These are phyloP conservation scores for Dioscorea alata DNA, from an alignment of 106 monocot genomes.

Conservation along the genomic window DNA sequence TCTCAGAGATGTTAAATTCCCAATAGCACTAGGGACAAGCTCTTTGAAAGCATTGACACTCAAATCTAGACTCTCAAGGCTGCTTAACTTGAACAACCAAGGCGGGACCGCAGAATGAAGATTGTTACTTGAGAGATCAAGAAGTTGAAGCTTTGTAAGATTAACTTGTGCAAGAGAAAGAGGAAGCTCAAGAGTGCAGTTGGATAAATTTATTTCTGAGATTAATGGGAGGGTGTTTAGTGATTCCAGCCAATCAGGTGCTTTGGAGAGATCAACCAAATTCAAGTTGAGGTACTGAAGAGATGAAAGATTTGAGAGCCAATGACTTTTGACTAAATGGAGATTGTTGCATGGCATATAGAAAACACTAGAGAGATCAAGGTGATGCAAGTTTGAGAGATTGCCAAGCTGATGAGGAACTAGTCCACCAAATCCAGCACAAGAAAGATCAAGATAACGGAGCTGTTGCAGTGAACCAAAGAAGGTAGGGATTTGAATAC, in stretches of 20 bases:
- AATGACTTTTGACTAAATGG: neutral
- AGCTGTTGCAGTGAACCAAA: conserved; percentile 14
- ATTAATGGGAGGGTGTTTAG: conserved; percentile 5
- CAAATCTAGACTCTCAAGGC: neutral
- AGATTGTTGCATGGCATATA: neutral
- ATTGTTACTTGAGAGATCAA: too few relatives aligned
- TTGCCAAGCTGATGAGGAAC: conserved; percentile 34
- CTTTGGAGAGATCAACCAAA: neutral
- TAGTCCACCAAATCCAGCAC: neutral
- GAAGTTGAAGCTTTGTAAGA: conserved; percentile 6
- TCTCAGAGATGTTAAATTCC: neutral
- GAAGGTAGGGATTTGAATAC: conserved; percentile 9
- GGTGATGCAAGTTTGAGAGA: conserved; percentile 12
- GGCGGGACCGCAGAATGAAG: too few relatives aligned
- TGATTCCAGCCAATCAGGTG: conserved; percentile 3
- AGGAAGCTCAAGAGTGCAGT: conserved; percentile 3
- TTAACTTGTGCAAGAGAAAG: conserved; percentile 6
- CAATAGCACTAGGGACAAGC: neutral
- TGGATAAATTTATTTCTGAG: neutral
- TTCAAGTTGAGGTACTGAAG: conserved; percentile 17
- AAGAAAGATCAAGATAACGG: conserved; percentile 31
- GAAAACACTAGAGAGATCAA: neutral
- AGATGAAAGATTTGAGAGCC: conserved; percentile 22
- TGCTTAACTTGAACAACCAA: too few relatives aligned
- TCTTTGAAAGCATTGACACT: neutral